Conservation (phyloP, 2,329 filamentous ascomycete species). For the Camillea tinctor region DNA sequence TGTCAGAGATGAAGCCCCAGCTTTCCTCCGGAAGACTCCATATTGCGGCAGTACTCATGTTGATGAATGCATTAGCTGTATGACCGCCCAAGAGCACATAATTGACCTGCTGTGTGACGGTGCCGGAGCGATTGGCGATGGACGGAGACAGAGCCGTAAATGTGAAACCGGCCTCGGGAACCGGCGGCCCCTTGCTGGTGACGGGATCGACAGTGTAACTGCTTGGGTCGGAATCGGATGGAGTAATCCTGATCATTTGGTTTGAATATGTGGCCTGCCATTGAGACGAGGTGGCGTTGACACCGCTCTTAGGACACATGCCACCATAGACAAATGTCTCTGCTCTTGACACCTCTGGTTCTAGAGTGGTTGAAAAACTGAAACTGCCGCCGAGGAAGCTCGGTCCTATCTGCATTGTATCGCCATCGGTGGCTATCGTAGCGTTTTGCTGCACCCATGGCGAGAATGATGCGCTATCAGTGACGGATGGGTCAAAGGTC, state of each 20-base stretch:
- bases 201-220: slow-evolving; percentile 40
- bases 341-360: slow-evolving; percentile 51
- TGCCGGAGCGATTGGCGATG: slow-evolving; percentile 64
- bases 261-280: slow-evolving; percentile 75
- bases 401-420: slow-evolving; percentile 38
- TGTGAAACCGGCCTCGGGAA: slow-evolving; percentile 83
- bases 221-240: slow-evolving; percentile 36
- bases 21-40: slow-evolving; percentile 83
- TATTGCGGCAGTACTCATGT: slow-evolving; percentile 87
- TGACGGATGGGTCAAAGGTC: slow-evolving; percentile 56
- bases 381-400: slow-evolving; percentile 57
- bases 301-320: slow-evolving; percentile 69
- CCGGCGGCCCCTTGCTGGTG: slow-evolving; percentile 57
- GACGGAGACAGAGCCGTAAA: slow-evolving; percentile 72
- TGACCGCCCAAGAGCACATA: slow-evolving; percentile 86
- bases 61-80: slow-evolving; percentile 79
- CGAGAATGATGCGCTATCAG: slow-evolving; percentile 35
- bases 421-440: slow-evolving; percentile 18
- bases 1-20: slow-evolving; percentile 72
- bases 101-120: slow-evolving; percentile 69
- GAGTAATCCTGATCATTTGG: slow-evolving; percentile 67
- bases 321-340: slow-evolving; percentile 79
- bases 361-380: slow-evolving; percentile 64
- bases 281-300: slow-evolving; percentile 57
- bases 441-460: slow-evolving; percentile 41